phyloP scores from a whole-genome alignment of 2,329 filamentous ascomycete genomes.

The Intubia oerlemansii region DNA sequence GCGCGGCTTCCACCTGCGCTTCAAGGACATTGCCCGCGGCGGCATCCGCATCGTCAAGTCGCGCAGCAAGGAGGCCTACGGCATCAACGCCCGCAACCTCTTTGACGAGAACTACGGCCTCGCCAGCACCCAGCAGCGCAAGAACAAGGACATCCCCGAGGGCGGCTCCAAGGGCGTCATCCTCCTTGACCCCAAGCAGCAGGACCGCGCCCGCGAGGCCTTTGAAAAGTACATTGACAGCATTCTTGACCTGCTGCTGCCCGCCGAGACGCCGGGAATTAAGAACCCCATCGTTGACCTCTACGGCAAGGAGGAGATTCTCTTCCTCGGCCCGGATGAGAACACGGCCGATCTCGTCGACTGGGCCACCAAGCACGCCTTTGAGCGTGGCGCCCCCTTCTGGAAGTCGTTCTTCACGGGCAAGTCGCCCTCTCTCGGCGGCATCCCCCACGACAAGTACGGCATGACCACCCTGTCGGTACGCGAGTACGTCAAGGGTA shows the following conservation, averaged over 20 bases:
- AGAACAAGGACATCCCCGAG: slow-evolving; percentile 99
- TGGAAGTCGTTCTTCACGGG: slow-evolving; percentile 99
- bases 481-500: slow-evolving; percentile 85
- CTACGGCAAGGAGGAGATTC: slow-evolving; percentile 84
- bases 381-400: slow-evolving; percentile 73
- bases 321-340: slow-evolving; percentile 98
- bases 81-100: slow-evolving; percentile 86
- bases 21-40: slow-evolving; percentile 89
- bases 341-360: slow-evolving; percentile 94
- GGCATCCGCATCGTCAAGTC: slow-evolving; percentile 99
- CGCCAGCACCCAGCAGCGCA: slow-evolving; percentile 94
- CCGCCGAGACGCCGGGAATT: slow-evolving; percentile 81
- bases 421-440: slow-evolving; percentile 87
- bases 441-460: slow-evolving; percentile 88
- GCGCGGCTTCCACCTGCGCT: slow-evolving; percentile 89
- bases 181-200: slow-evolving; percentile 77
- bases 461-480: slow-evolving; percentile 97
- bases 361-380: slow-evolving; percentile 95
- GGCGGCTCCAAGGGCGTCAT: slow-evolving; percentile 97
- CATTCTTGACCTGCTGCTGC: slow-evolving; percentile 83
- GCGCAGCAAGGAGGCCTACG: slow-evolving; percentile 83
- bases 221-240: slow-evolving; percentile 99
- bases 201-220: slow-evolving; percentile 76
- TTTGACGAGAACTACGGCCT: slow-evolving; percentile 99
- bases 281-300: slow-evolving; percentile 97